Base-by-base conservation (phyloP, 2,329 filamentous ascomycete species). In the Penicillium frequentans region DNA sequence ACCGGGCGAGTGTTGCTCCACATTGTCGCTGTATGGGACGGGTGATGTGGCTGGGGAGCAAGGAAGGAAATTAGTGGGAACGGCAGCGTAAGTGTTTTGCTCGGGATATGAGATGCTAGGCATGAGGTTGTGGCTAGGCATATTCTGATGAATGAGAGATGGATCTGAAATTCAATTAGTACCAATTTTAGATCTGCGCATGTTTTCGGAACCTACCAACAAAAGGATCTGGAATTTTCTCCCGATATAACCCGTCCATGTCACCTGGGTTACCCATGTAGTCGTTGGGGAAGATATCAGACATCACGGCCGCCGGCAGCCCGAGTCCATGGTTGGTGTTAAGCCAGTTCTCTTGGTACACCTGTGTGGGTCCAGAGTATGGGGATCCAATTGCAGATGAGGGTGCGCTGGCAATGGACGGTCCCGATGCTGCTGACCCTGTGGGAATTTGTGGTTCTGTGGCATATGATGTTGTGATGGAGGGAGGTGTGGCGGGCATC, bases 381-480 rank as follows among this genome's bases (percentile, higher is more conserved):
- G 87, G 87, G 23, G 87, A 90, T 55, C 86, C 86, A 60, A 87
- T 83, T 53, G 84, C 85, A 9, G 87, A 90, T 1, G 87, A 89
- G 7, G 86, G 79, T 4, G 84, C 85, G 60, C 77, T 79, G 60
- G 73, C 75, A 59, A 77, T 70, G 51, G 88, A 90, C 52, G 78
- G 84, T 55, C 75, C 86, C 57, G 84, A 88, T 24, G 80, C 81
- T 58, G 82, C 86, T 59, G 82, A 91, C 60, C 82, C 80, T 68
- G 81, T 85, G 51, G 82, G 88, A 29, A 81, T 84, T 16, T 81
- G 79, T 24, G 67, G 65, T 16, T 78, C 76, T 5, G 64, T 57
- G 7, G 65, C 61, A 44, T 72, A 63, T 5, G 69, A 64, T 16
- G 65, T 60, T n/a, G 71, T 59, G 49, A 70, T 58, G 0, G 70